phyloP scores from a whole-genome alignment of 2,329 filamentous ascomycete genomes.

The Aspergillus calidoustus region DNA sequence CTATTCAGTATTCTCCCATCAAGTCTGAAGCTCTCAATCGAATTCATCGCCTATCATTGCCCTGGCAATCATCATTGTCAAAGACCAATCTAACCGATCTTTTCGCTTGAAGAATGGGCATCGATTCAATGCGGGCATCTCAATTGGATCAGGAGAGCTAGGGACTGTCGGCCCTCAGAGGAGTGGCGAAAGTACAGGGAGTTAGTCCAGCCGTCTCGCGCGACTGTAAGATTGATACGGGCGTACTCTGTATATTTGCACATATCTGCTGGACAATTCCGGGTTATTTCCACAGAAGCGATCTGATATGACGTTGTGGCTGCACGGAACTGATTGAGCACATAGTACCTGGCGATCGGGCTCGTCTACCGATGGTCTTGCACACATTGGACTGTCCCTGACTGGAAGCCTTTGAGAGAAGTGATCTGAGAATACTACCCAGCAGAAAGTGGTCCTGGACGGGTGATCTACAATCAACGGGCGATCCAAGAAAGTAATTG shows the following conservation, averaged over 20 bases:
- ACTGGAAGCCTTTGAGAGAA: not conserved
- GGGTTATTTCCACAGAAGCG: constrained; percentile 4
- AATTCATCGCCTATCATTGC: not conserved
- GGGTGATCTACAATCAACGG: constrained; percentile 21
- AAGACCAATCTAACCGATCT: not conserved
- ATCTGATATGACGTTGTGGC: constrained; percentile 2
- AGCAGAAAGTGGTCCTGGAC: not conserved
- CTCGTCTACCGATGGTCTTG: not conserved
- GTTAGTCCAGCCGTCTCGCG: not conserved
- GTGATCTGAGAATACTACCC: not conserved
- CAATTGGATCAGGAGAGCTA: constrained; percentile 1
- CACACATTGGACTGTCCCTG: not conserved
- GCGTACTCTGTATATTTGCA: no score
- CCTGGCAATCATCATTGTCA: constrained; percentile 5
- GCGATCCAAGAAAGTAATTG: not conserved
- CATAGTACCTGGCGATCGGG: not conserved
- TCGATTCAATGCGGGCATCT: not conserved
- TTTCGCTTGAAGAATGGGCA: not conserved
- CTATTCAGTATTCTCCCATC: not conserved
- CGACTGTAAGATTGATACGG: not conserved
- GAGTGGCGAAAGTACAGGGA: constrained; percentile 6
- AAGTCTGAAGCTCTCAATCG: not conserved
- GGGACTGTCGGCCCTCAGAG: not conserved
- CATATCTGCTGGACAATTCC: not conserved
- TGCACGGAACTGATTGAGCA: not conserved